These are phyloP conservation scores for Erysimum pusillum DNA, from an alignment of 441 rosid species.

Conservation along the genomic window DNA sequence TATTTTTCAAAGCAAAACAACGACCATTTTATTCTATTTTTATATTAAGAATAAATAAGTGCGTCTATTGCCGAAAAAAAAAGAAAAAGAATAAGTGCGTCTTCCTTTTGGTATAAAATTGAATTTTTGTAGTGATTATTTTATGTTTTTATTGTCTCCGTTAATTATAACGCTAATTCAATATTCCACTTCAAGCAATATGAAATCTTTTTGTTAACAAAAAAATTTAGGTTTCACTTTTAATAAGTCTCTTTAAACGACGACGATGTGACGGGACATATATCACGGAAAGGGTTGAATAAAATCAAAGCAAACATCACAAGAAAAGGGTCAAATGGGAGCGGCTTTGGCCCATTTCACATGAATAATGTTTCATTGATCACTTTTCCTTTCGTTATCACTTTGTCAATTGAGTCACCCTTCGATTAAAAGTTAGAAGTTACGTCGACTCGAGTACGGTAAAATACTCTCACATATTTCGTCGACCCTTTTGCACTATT, in stretches of 20 bases:
- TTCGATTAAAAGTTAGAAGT: background rate
- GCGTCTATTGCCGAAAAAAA: too few relatives aligned
- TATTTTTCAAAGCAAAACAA: conserved; percentile 39
- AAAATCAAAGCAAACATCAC: conserved; percentile 36
- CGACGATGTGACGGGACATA: conserved; percentile 8
- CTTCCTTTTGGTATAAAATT: conserved; percentile 20
- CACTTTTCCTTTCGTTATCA: conserved; percentile 7
- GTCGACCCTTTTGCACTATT: background rate
- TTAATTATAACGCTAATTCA: conserved; percentile 1
- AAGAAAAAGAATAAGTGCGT: background rate
- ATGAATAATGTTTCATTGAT: conserved; percentile 29
- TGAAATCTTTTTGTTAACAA: background rate
- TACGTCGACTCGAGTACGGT: background rate
- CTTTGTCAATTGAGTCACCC: conserved; percentile 24
- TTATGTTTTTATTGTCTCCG: background rate
- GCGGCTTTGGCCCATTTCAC: conserved; percentile 35
- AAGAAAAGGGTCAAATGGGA: conserved; percentile 27
- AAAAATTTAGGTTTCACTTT: background rate
- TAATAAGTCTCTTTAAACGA: background rate
- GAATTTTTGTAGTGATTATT: background rate
- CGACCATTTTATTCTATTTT: conserved; percentile 1
- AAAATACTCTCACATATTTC: conserved; percentile 1
- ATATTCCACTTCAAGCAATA: conserved; percentile 24
- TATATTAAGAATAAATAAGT: too few relatives aligned
- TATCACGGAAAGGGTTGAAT: conserved; percentile 41